Evolutionary conservation across 108 stramenopile genomes (phyloP), one percentile per base, ranked within the genome.

Genomic region (Pseudonitzschia multistriata): DNA sequence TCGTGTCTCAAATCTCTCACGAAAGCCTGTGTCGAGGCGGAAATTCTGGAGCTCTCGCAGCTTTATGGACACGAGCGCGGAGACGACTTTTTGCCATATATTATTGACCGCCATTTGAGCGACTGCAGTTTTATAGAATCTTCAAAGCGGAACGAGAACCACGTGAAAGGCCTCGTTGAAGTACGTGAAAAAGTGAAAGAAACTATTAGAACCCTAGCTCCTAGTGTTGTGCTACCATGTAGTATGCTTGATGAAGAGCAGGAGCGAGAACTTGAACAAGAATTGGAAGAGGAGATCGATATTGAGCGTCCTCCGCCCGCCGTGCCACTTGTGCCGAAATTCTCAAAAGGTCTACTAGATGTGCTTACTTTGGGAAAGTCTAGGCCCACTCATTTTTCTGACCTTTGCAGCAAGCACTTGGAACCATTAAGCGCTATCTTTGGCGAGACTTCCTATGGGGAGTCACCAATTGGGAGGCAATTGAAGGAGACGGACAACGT

Each of bases 231-330:
- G 21, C 0, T 53, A 53, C 21, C 21, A 8, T 53, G 52, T 19
- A 0, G 52, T 0, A 11, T 53, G 52, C 52, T 53, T 53, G 52
- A 53, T 53, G 52, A 53, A 53, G 52, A 53, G 19, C 52, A 53
- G 19, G 52, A 53, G 25, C 52, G 52, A 25, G 52, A 53, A 53
- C 52, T 53, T 17, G 3, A 53, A 53, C 52, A 53, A 27, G 52
- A 53, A 19, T 3, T 53, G 52, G 52, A 53, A 27, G 52, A 53
- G 19, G 52, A 53, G 2, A 53, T 53, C 19, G 8, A 53, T 8
- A 53, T 53, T 19, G 52, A 53, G 19, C 52, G 52, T 8, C 52
- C 52, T 53, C 52, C 52, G 8, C 52, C 52, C 25, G 52, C 52
- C 8, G 19, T 17, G 19, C 52, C 52, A 53, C 52, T 25, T 8